These are phyloP conservation scores for Desmodesmus armatus DNA, from an alignment of 139 green algal genomes.

Conservation along the genomic window DNA sequence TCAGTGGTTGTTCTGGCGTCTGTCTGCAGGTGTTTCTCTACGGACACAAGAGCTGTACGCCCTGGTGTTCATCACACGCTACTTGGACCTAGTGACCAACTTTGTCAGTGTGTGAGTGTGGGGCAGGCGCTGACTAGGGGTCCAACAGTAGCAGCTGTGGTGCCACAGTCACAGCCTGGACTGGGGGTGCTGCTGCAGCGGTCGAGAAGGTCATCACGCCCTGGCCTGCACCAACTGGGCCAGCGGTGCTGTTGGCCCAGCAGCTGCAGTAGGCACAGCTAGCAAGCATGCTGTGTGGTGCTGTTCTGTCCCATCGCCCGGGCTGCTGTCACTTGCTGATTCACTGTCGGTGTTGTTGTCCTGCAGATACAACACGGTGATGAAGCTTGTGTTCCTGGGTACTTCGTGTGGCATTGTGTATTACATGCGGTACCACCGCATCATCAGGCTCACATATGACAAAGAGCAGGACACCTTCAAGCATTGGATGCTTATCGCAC, in stretches of 20 bases:
- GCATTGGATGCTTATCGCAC: constrained; percentile 85
- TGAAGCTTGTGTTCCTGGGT: constrained; percentile 97
- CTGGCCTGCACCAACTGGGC: too few relatives aligned
- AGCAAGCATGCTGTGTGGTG: not conserved
- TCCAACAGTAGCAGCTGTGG: not conserved
- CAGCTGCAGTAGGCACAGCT: not conserved
- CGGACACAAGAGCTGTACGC: constrained; percentile 98
- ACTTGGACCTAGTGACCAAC: constrained; percentile 96
- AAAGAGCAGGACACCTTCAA: constrained; percentile 97
- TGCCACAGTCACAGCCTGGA: too few relatives aligned
- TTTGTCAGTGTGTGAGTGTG: constrained; percentile 90
- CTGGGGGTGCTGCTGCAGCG: too few relatives aligned
- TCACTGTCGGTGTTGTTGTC: not conserved
- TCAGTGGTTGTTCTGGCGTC: constrained; percentile 11
- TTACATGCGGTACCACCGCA: constrained; percentile 91
- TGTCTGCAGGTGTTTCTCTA: constrained; percentile 89
- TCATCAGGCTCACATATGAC: constrained; percentile 96
- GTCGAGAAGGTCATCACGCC: too few relatives aligned
- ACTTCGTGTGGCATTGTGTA: constrained; percentile 91
- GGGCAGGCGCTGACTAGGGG: too few relatives aligned
- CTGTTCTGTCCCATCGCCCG: not conserved
- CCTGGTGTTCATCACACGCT: constrained; percentile 95
- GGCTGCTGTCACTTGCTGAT: not conserved
- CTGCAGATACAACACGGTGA: constrained; percentile 96
- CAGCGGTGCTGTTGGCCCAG: not conserved